Conservation (phyloP, 176 grass and related monocot species). For the Puya raimondii region DNA sequence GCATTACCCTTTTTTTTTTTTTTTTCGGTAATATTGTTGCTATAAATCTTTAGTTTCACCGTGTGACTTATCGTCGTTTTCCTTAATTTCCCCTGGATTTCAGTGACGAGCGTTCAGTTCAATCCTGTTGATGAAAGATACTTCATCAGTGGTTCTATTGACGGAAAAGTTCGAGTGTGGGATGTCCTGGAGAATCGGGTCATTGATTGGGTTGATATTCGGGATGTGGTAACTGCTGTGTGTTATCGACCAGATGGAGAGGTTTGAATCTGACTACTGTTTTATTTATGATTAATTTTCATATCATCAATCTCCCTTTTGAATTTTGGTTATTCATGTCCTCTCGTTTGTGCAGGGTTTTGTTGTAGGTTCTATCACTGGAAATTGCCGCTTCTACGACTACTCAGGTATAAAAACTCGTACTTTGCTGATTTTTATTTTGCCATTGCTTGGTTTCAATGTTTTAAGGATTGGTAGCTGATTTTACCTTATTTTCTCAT, state of each 20-base stretch:
- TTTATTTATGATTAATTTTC: constrained; percentile 3
- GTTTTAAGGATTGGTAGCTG: not conserved
- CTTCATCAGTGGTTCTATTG: constrained; percentile 89
- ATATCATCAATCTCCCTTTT: not conserved
- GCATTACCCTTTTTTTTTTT: not conserved
- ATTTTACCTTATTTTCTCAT: not conserved
- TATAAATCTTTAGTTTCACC: not conserved
- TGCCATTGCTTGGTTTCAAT: not conserved
- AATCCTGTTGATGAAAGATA: constrained; percentile 57
- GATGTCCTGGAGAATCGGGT: constrained; percentile 61
- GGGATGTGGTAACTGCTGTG: constrained; percentile 72
- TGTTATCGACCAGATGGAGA: constrained; percentile 73
- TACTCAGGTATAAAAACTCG: constrained; percentile 35
- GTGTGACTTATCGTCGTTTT: not conserved
- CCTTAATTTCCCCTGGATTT: constrained; percentile 8
- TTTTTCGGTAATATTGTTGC: not conserved
- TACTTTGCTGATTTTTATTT: not conserved
- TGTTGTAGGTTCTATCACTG: constrained; percentile 59
- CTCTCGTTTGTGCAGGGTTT: constrained; percentile 52
- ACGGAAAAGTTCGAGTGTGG: constrained; percentile 90
- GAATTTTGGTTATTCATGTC: constrained; percentile 6
- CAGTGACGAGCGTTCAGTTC: constrained; percentile 93
- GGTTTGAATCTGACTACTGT: constrained; percentile 34
- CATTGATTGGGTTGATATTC: constrained; percentile 70
- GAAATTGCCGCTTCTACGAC: constrained; percentile 68